phyloP scores from a whole-genome alignment of 805 yeast species.

The Metschnikowia amazonensis region DNA sequence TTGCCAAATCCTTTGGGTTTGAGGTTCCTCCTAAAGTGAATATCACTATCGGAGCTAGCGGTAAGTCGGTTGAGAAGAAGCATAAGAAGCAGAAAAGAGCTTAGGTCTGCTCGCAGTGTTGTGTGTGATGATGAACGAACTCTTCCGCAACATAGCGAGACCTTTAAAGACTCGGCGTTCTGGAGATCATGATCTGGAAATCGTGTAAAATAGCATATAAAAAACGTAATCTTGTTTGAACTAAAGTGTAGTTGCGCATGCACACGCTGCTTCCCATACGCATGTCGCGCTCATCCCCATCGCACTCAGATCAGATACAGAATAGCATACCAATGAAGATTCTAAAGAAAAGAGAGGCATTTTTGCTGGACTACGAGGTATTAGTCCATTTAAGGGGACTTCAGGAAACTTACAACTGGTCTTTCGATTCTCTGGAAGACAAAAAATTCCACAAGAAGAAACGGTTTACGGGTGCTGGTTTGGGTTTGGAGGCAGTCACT shows the following conservation, averaged over 20 bases:
- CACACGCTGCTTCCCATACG: background rate
- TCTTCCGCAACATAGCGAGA: background rate
- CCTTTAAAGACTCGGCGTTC: background rate
- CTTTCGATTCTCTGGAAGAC: conserved; percentile 33
- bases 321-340: conserved; percentile 34
- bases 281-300: conserved; percentile 2
- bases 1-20: conserved; percentile 94
- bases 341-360: conserved; percentile 48
- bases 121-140: background rate
- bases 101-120: conserved; percentile 7
- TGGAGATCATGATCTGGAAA: conserved; percentile 5
- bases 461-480: conserved; percentile 39
- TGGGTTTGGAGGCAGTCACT: conserved; percentile 46
- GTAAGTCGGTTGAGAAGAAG: conserved; percentile 53
- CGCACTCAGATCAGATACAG: background rate
- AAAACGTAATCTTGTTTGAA: background rate
- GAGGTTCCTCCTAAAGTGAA: conserved; percentile 95
- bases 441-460: conserved; percentile 23
- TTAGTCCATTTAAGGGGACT: conserved; percentile 48
- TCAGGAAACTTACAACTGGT: conserved; percentile 47
- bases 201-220: conserved; percentile 13
- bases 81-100: conserved; percentile 42
- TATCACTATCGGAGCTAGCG: conserved; percentile 92
- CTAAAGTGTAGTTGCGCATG: background rate
- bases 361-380: conserved; percentile 67